These are phyloP conservation scores for Suillus sp. DNA, from an alignment of 768 basidiomycete genomes.

Conservation along the genomic window DNA sequence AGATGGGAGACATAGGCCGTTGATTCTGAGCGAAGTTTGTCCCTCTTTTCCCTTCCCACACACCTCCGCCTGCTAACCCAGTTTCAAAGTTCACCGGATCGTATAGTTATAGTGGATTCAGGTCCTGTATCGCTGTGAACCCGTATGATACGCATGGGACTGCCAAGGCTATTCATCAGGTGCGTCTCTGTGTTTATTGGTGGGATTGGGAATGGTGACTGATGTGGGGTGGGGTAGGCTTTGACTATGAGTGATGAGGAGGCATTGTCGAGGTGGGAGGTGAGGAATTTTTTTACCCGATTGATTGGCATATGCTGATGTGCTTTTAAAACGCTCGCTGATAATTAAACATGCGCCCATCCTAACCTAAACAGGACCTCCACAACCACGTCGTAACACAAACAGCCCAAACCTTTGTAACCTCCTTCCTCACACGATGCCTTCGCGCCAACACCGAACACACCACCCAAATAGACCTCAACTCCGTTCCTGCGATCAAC, in stretches of 20 bases:
- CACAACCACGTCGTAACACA: constrained; percentile 86
- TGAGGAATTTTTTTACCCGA: constrained; percentile 30
- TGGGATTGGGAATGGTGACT: neutral
- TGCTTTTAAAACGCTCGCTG: neutral
- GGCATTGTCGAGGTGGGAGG: constrained; percentile 74
- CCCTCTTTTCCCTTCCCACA: neutral
- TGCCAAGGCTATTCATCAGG: constrained; percentile 71
- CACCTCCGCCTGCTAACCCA: constrained; percentile 10
- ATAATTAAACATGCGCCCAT: neutral
- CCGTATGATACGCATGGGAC: constrained; percentile 87
- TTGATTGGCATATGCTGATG: neutral
- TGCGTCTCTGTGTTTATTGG: constrained; percentile 8
- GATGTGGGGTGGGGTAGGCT: constrained; percentile 40
- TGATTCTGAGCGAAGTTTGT: constrained; percentile 78
- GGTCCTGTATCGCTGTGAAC: constrained; percentile 84
- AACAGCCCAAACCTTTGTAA: constrained; percentile 83
- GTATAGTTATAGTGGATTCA: constrained; percentile 84
- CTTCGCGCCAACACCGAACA: constrained; percentile 76
- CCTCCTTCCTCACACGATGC: constrained; percentile 74
- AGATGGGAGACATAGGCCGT: constrained; percentile 62
- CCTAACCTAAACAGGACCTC: constrained; percentile 50
- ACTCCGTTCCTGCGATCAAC: constrained; percentile 43
- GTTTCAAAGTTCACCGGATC: constrained; percentile 75
- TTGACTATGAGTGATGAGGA: constrained; percentile 79
- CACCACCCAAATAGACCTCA: constrained; percentile 33